Evolutionary conservation across 176 grass and related monocot species (phyloP).

Genomic region (Tillandsia leiboldiana): DNA sequence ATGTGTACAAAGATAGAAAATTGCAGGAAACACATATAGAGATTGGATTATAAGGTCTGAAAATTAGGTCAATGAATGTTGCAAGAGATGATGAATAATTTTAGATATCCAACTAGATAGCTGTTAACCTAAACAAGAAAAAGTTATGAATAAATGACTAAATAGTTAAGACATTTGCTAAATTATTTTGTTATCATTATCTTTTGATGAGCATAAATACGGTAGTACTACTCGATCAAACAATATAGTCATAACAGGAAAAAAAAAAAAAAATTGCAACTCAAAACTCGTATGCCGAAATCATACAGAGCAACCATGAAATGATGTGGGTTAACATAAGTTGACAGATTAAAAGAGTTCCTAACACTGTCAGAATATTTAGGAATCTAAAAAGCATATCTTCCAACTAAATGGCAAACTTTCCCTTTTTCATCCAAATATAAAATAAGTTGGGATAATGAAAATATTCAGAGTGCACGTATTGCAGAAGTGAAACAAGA

Average conservation of each 20-base stretch:
- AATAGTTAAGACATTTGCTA: background rate
- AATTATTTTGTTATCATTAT: background rate
- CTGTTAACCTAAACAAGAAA: background rate
- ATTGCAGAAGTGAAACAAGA: slow-evolving; percentile 1
- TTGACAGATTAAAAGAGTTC: background rate
- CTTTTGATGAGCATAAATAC: background rate
- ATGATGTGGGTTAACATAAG: background rate
- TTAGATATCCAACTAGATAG: background rate
- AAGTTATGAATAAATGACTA: background rate
- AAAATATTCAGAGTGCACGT: slow-evolving; percentile 16
- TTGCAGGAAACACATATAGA: background rate
- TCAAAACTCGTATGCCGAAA: background rate
- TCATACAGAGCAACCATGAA: background rate
- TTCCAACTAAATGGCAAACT: too few relatives aligned
- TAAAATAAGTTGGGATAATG: slow-evolving; percentile 13
- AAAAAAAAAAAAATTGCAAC: background rate
- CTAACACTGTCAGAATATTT: background rate
- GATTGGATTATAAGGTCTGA: background rate
- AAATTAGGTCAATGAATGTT: background rate
- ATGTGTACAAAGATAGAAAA: too few relatives aligned
- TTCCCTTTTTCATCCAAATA: background rate
- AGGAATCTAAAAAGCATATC: background rate
- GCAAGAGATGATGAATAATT: background rate
- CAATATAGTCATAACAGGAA: background rate
- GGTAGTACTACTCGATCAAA: background rate